Evolutionary conservation across 2,329 filamentous ascomycete genomes (phyloP).

Genomic region (Curvularia lunata): DNA sequence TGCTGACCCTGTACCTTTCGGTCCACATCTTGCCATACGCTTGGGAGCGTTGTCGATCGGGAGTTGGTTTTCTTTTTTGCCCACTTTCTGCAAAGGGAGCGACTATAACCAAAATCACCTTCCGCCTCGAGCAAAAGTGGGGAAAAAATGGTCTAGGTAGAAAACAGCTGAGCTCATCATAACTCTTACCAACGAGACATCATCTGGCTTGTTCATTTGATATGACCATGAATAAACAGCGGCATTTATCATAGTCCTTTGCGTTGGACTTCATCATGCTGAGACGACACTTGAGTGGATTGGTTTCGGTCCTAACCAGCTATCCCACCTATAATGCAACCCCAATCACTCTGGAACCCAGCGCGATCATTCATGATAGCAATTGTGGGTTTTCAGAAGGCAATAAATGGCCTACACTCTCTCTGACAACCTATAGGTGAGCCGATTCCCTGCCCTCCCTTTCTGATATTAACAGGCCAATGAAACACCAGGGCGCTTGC

Average conservation of each 20-base stretch:
- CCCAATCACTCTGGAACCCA: neutral
- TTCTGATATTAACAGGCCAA: neutral
- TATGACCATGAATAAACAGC: neutral
- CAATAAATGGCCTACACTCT: neutral
- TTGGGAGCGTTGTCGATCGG: neutral
- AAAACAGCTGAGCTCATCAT: neutral
- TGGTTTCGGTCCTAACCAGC: neutral
- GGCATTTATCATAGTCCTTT: neutral
- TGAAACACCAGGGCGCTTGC: neutral
- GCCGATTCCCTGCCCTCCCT: neutral
- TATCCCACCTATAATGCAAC: neutral
- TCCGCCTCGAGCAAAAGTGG: neutral
- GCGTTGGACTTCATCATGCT: neutral
- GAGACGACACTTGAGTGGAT: neutral
- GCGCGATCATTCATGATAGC: neutral
- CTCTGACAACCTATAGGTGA: neutral
- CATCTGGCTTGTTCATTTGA: rapidly evolving
- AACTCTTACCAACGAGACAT: neutral
- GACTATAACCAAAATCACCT: neutral
- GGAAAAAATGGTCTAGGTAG: neutral
- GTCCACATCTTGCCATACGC: neutral
- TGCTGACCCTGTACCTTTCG: neutral
- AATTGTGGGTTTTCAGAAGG: neutral
- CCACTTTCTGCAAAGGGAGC: neutral
- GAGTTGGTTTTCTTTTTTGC: neutral